These are phyloP conservation scores for Pisolithus tinctorius DNA, from an alignment of 768 basidiomycete genomes.

Conservation along the genomic window DNA sequence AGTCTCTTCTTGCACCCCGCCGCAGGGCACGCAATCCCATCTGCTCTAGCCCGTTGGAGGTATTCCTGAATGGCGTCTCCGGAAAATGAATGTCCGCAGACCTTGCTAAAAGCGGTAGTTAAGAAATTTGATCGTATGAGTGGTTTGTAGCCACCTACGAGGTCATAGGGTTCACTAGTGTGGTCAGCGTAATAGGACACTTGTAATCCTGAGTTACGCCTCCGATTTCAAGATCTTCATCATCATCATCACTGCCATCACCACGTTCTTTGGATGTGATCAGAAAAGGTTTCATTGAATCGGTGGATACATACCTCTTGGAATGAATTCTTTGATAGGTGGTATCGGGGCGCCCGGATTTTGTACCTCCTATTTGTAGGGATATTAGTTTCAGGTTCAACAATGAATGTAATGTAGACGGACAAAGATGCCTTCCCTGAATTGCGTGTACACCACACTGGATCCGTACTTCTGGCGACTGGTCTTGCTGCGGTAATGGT, in stretches of 20 bases:
- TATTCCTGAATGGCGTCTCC: slow-evolving; percentile 60
- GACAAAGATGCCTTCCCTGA: slow-evolving; percentile 65
- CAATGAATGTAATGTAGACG: slow-evolving; percentile 17
- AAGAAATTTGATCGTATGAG: neutral
- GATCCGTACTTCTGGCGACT: slow-evolving; percentile 76
- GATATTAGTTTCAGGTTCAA: slow-evolving; percentile 4
- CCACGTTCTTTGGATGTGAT: slow-evolving; percentile 51
- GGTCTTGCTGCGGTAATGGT: slow-evolving; percentile 53
- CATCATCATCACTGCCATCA: slow-evolving; percentile 78
- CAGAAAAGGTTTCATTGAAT: neutral
- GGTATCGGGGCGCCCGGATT: slow-evolving; percentile 67
- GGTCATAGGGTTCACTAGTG: slow-evolving; percentile 67
- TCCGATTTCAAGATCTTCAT: slow-evolving; percentile 85
- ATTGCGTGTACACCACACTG: slow-evolving; percentile 48
- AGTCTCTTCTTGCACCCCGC: slow-evolving; percentile 65
- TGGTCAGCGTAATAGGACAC: slow-evolving; percentile 71
- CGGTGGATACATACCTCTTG: slow-evolving; percentile 42
- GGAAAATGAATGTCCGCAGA: slow-evolving; percentile 84
- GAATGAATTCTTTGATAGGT: slow-evolving; percentile 66
- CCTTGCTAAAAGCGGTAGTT: slow-evolving; percentile 33
- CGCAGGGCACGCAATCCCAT: slow-evolving; percentile 54
- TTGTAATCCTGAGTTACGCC: slow-evolving; percentile 78
- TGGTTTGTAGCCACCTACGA: slow-evolving; percentile 50
- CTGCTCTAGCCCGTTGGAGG: slow-evolving; percentile 33
- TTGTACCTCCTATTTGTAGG: slow-evolving; percentile 48